Evolutionary conservation across 305 asterid species (phyloP), one percentile per base, ranked within the genome.

Genomic region (Lippia alba): DNA sequence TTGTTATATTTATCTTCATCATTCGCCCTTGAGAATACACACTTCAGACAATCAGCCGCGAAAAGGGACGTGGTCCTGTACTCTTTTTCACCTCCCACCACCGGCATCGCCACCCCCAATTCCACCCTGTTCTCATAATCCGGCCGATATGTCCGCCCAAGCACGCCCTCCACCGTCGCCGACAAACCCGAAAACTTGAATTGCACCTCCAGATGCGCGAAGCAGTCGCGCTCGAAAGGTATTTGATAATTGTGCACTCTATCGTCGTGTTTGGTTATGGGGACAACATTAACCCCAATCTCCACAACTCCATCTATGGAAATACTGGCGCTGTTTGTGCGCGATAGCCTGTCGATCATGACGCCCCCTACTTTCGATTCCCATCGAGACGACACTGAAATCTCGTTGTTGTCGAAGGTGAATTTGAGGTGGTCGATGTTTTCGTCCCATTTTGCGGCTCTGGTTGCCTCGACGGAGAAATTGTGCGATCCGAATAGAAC

Each of bases 201-300:
- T 51, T 86, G 89, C 69, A 76, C 82, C 55, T 83, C 84, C 64
- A 85, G 55, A 72, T 83, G 86, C n/a, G 86, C 76, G 16, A 85
- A 85, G 34, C 84, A 79, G 44, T 82, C 84, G 64, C 40, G 40
- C 40, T 78, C 70, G 30, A 70, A 14, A 61, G 90, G 90, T 56
- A 85, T 18, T 15, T 70, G 70, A 49, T 82, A 80, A 36, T 70
- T 79, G 41, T 85, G 90, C 20, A 85, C 55, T 50, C 77, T 71
- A 41, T 83, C 82, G 16, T 85, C 88, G 48, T 85, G 82, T 46
- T 73, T 71, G 8, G 83, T 81, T 3, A 82, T 56, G 6, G 87
- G 86, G 7, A 80, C 86, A 15, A 72, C 86, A 30, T 72, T 85
- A 17, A 79, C 75, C 3, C 72, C 32, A 14, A 85, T 76, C 61